These are phyloP conservation scores for Verticillium zaregamsianum DNA, from an alignment of 2,329 filamentous ascomycete genomes.

Conservation along the genomic window DNA sequence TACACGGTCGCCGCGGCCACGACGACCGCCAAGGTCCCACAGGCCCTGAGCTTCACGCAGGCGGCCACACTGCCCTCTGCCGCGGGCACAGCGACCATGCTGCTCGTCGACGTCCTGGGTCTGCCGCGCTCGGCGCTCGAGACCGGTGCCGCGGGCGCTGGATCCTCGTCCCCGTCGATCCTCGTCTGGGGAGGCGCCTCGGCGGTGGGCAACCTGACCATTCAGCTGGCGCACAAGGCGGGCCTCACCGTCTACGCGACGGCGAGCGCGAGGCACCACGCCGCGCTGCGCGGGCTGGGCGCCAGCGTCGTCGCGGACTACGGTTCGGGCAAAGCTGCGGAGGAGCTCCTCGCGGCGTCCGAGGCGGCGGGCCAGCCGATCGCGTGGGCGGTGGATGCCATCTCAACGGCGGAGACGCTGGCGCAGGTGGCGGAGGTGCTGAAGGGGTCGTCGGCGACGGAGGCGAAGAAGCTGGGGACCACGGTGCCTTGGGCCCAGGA, in stretches of 20 bases:
- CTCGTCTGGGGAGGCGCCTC: conserved; percentile 11
- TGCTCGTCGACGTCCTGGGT: conserved; percentile 1
- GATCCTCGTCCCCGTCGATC: not conserved
- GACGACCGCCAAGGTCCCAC: not conserved
- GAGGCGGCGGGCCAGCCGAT: not conserved
- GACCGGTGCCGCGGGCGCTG: not conserved
- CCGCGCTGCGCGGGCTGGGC: conserved; percentile 8
- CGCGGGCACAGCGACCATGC: conserved; percentile 2
- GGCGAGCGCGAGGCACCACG: conserved; percentile 12
- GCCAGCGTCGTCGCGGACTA: conserved; percentile 13
- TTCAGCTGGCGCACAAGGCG: conserved; percentile 12
- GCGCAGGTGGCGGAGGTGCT: not conserved
- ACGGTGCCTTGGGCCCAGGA: not conserved
- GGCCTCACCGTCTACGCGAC: conserved; percentile 13
- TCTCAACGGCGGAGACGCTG: conserved; percentile 1
- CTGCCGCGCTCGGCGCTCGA: not conserved
- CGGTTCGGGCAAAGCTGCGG: not conserved
- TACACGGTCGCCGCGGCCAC: not conserved
- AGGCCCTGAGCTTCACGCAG: not conserved
- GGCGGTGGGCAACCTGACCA: conserved; percentile 9
- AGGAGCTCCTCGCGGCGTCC: conserved; percentile 2
- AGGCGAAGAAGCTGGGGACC: not conserved
- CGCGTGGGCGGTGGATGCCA: conserved; percentile 8
- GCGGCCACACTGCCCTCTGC: conserved; percentile 2
- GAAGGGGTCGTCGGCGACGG: not conserved